Evolutionary conservation across 352 stramenopile genomes (phyloP), one percentile per base, ranked within the genome.

Genomic region (Phytophthora capsici): DNA sequence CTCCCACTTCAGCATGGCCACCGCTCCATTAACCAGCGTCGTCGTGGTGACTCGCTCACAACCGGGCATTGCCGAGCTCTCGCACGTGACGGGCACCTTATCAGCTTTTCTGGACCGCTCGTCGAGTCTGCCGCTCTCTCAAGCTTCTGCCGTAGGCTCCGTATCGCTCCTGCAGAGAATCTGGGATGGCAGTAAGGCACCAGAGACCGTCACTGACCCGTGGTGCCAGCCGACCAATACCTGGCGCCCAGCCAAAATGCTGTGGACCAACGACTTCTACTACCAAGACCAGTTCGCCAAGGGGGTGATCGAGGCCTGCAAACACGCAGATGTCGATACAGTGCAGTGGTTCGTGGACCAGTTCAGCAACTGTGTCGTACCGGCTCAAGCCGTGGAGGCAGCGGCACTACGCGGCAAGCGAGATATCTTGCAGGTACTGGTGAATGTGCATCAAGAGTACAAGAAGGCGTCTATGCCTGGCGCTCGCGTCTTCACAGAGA

Each of bases 181-280:
- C 13, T 64, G 53, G 36, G 55, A 61, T 22, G 23, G 40, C 34
- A 71, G 66, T 41, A 57, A 71, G 55, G 30, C 61, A 23, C 2
- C 43, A 13, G 50, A 69, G 50, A 51, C 55, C 10, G 30, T 41
- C 4, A 6, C 25, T 19, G 54, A 59, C 9, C 17, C 54, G 30
- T 69, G 62, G 62, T 65, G 54, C 40, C 54, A 55, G 20, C 54
- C 40, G 14, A 62, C 56, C 9, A 71, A 66, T 28, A 36, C 36
- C 4, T 71, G 63, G 63, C 43, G 48, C 25, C 63, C 55, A 37
- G 61, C 63, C 45, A 44, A 34, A 6, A 64, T 71, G 63, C 47
- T 71, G 14, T 71, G 63, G 63, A 71, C 25, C 17, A 71, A 71
- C 34, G 28, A n/a, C 3, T 66, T 60, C 37, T 71, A 75, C 56